Base-by-base conservation (phyloP, 306 rosid species). In the Glycyrrhiza uralensis region DNA sequence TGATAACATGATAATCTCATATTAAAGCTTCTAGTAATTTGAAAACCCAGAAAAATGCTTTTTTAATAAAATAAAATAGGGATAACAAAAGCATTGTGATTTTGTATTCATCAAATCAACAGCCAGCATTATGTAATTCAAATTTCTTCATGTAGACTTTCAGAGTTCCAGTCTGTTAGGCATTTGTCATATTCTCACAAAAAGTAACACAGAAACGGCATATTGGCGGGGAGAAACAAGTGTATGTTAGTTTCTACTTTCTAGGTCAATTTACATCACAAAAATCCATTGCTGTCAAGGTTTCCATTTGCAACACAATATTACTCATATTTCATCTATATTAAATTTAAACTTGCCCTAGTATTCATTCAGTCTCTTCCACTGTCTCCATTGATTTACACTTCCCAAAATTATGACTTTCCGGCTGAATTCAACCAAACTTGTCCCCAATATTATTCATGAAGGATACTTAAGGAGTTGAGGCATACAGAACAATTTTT, bases 1-100 rank as follows among this genome's bases (percentile, higher is more conserved):
- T n/a, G n/a, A 51, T 7, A 66, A 17, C 24, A 33, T 29, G 11
- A 46, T 45, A 36, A 62, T 36, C 36, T 17, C 8, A 17, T 6
- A 44, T 57, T n/a, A n/a, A 73, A 69, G 56, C 54, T 47, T 19
- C 71, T 46, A 22, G 30, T 47, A 26, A 66, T 29, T 52, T 19
- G 32, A 57, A 81, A 54, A 38, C 28, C 35, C 46, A 42, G 65
- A 76, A 33, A 7, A 22, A 11, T 3, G 28, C 23, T 13, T 13
- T 22, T 18, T 14, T 11, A 10, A 57, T 15, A 65, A 38, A 42
- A 56, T 3, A 36, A 49, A 32, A 50, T 19, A 22, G 8, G 12
- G 19, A 36, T 15, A 36, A 3, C 11, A 35, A 32, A 55, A 19
- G 5, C 30, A 46, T 2, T 9, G 20, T 41, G 24, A 20, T 35